Evolutionary conservation across 139 green algal genomes (phyloP).

Genomic region (Spirogloea muscicola): DNA sequence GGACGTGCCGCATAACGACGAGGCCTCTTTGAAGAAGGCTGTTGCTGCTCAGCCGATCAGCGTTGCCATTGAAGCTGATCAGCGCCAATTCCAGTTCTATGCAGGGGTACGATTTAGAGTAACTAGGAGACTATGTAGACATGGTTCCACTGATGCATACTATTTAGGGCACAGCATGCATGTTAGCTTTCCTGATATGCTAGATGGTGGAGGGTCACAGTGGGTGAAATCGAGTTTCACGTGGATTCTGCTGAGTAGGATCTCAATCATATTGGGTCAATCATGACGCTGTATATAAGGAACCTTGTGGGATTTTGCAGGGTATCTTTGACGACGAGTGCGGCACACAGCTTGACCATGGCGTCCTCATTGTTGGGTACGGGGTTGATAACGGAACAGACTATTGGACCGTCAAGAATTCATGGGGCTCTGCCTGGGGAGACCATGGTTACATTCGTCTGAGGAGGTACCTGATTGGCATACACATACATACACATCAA

Average conservation of each 20-base stretch:
- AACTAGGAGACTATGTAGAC: too few relatives aligned
- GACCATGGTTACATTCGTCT: constrained; percentile 38
- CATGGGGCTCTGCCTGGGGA: constrained; percentile 83
- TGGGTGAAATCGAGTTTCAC: background rate
- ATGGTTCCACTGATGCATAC: too few relatives aligned
- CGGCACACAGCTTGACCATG: constrained; percentile 79
- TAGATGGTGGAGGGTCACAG: background rate
- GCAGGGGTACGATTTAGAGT: constrained; percentile 20
- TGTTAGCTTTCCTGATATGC: background rate
- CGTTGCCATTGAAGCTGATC: constrained; percentile 87
- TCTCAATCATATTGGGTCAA: background rate
- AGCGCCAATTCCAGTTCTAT: constrained; percentile 86
- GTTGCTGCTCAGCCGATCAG: constrained; percentile 82
- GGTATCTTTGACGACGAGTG: constrained; percentile 43
- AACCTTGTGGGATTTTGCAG: constrained; percentile 8
- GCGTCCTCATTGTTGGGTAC: constrained; percentile 93
- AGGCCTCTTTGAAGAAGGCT: constrained; percentile 57
- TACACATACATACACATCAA: background rate
- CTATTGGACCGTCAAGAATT: constrained; percentile 98
- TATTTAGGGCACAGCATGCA: too few relatives aligned
- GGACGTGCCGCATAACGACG: constrained; percentile 74
- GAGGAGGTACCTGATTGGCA: background rate
- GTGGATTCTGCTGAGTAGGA: too few relatives aligned
- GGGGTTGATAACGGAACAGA: constrained; percentile 51
- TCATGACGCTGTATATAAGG: background rate